These are phyloP conservation scores for Clavispora phyllophila DNA, from an alignment of 805 yeast genomes.

Conservation along the genomic window DNA sequence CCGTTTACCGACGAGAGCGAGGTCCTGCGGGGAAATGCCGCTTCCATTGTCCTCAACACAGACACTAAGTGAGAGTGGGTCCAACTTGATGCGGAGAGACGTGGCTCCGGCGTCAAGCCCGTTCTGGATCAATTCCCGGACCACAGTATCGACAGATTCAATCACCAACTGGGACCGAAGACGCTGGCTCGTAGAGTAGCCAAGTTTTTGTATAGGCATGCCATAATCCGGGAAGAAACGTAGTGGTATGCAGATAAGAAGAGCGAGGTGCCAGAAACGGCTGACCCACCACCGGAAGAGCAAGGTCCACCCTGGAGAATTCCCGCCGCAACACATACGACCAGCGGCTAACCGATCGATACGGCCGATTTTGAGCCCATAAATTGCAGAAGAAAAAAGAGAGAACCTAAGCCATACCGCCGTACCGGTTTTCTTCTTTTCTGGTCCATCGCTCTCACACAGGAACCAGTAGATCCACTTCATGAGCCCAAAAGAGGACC, in stretches of 20 bases:
- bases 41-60: slow-evolving; percentile 63
- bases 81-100: slow-evolving; percentile 28
- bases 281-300: too few relatives aligned
- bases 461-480: background rate
- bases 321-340: too few relatives aligned
- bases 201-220: background rate
- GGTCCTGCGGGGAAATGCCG: slow-evolving; percentile 54
- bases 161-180: slow-evolving; percentile 32
- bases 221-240: background rate
- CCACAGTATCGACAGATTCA: slow-evolving; percentile 33
- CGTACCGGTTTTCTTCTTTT: too few relatives aligned
- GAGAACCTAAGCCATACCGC: too few relatives aligned
- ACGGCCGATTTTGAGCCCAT: too few relatives aligned
- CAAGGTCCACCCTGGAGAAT: too few relatives aligned
- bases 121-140: slow-evolving; percentile 50
- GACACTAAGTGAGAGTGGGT: slow-evolving; percentile 27
- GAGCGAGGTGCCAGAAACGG: too few relatives aligned
- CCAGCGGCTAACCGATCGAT: too few relatives aligned
- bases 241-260: background rate
- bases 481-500: slow-evolving; percentile 24
- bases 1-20: slow-evolving; percentile 42
- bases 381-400: too few relatives aligned
- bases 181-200: background rate
- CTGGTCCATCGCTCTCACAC: background rate
- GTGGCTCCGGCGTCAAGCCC: slow-evolving; percentile 51